A percentile compares a stretch with the other conserved stretches of the same genome.
These are phyloP conservation scores for Aspergillus texensis DNA, from an alignment of 2,329 filamentous ascomycete species.

Conservation along the genomic window DNA sequence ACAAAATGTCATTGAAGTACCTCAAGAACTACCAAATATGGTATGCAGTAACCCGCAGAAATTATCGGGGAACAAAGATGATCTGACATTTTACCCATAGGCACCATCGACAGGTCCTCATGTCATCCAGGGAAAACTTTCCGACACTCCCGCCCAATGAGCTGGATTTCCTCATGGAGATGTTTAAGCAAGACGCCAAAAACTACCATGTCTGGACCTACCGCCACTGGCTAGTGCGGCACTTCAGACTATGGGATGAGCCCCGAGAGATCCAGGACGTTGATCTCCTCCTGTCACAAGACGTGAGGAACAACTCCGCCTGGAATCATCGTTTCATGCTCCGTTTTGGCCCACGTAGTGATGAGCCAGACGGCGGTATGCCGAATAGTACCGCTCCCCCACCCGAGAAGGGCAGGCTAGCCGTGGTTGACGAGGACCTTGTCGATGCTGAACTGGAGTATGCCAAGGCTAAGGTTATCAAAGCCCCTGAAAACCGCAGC, in stretches of 20 bases:
- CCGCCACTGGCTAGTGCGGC: constrained; percentile 74
- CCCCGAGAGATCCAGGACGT: constrained; percentile 67
- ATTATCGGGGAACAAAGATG: not conserved
- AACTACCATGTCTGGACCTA: constrained; percentile 99
- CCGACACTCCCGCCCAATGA: constrained; percentile 67
- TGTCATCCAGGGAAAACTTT: constrained; percentile 51
- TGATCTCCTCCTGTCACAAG: constrained; percentile 71
- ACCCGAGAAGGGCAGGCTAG: constrained; percentile 33
- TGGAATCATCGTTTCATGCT: constrained; percentile 98
- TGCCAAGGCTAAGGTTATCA: constrained; percentile 70
- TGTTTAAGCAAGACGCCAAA: constrained; percentile 85
- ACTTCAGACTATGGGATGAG: constrained; percentile 61
- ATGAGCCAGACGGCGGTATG: constrained; percentile 43
- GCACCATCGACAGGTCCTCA: constrained; percentile 63
- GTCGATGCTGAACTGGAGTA: constrained; percentile 76
- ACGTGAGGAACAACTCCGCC: constrained; percentile 93
- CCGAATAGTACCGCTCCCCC: constrained; percentile 25
- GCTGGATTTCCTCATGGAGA: constrained; percentile 72
- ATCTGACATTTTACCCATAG: constrained; percentile 30
- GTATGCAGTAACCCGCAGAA: constrained; percentile 38
- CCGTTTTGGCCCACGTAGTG: constrained; percentile 68
- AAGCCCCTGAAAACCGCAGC: constrained; percentile 90
- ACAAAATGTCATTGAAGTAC: constrained; percentile 76
- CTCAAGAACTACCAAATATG: constrained; percentile 99
- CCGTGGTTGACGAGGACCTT: constrained; percentile 61